These are phyloP conservation scores for Helichrysum umbraculigerum DNA, from an alignment of 129 eudicot species.

Conservation along the genomic window DNA sequence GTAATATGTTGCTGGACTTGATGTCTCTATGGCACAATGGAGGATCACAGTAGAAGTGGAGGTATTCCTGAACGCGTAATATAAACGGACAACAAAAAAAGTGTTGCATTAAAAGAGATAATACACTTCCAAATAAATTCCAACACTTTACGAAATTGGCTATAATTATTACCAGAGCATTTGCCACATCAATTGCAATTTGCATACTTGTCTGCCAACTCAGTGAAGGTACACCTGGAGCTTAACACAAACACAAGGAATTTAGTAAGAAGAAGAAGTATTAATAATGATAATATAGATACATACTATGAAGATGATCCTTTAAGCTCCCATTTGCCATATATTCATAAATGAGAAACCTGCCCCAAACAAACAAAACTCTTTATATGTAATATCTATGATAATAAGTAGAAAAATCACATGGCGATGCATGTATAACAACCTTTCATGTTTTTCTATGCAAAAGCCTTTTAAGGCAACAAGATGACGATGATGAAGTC, in stretches of 20 bases:
- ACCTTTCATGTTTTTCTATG: constrained; percentile 84
- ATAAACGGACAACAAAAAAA: constrained; percentile 19
- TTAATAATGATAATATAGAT: constrained; percentile 8
- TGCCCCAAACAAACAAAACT: constrained; percentile 34
- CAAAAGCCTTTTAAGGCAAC: constrained; percentile 95
- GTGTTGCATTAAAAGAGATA: constrained; percentile 1
- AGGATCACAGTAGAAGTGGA: constrained; percentile 93
- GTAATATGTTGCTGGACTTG: constrained; percentile 91
- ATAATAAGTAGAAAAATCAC: constrained; percentile 11
- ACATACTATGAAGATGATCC: constrained; percentile 87
- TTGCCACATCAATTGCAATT: constrained; percentile 96
- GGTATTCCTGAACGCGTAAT: constrained; percentile 77
- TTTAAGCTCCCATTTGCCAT: constrained; percentile 97
- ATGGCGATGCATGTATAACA: not conserved
- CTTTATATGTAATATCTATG: constrained; percentile 13
- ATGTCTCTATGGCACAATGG: constrained; percentile 97
- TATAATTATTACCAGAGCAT: constrained; percentile 69
- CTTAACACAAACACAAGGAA: constrained; percentile 45
- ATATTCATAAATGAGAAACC: constrained; percentile 89
- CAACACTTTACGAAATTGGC: not conserved
- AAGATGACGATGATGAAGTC: constrained; percentile 98
- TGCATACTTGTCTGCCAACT: constrained; percentile 90
- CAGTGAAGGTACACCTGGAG: constrained; percentile 62
- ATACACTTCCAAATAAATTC: constrained; percentile 1
- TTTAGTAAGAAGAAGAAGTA: constrained; percentile 4